These are phyloP conservation scores for Meyerozyma smithsonii DNA, from an alignment of 1,139 yeast genomes.

Conservation along the genomic window DNA sequence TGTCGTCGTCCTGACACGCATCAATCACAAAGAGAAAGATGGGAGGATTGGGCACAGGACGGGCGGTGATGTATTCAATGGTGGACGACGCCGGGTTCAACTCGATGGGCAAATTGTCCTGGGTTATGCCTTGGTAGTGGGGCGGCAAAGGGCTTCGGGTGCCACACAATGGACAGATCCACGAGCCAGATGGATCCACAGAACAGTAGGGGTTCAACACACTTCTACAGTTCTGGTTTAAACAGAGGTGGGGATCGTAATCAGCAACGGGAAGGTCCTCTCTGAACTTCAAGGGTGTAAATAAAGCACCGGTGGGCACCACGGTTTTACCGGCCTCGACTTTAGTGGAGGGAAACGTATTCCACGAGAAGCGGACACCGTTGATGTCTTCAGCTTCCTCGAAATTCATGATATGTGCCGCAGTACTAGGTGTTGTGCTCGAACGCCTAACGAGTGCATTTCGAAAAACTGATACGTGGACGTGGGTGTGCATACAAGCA, in stretches of 20 bases:
- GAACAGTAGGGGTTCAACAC: slow-evolving; percentile 85
- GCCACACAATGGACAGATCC: slow-evolving; percentile 90
- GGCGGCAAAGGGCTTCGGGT: slow-evolving; percentile 83
- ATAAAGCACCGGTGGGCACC: slow-evolving; percentile 90
- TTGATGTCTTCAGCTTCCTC: slow-evolving; percentile 49
- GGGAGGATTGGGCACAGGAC: slow-evolving; percentile 93
- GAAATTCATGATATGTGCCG: slow-evolving; percentile 30
- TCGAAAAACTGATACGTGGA: slow-evolving; percentile 3
- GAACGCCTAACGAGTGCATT: slow-evolving; percentile 1
- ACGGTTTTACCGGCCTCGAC: slow-evolving; percentile 89
- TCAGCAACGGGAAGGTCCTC: slow-evolving; percentile 77
- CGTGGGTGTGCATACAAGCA: slow-evolving; percentile 1
- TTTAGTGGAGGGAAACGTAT: slow-evolving; percentile 72
- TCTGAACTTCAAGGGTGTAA: slow-evolving; percentile 83
- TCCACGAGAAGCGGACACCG: slow-evolving; percentile 50
- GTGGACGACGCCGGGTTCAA: slow-evolving; percentile 75
- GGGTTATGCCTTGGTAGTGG: slow-evolving; percentile 81
- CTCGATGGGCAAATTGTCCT: slow-evolving; percentile 84
- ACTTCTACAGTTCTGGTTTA: slow-evolving; percentile 74
- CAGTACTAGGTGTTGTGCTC: slow-evolving; percentile 1
- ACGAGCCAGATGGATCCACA: slow-evolving; percentile 76
- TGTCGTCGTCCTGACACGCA: slow-evolving; percentile 92
- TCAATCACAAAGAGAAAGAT: slow-evolving; percentile 87
- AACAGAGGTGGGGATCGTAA: slow-evolving; percentile 88
- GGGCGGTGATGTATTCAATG: slow-evolving; percentile 82